Evolutionary conservation across 768 basidiomycete species (phyloP), one percentile per base, ranked within the genome.

Genomic region (Hericium erinaceus): DNA sequence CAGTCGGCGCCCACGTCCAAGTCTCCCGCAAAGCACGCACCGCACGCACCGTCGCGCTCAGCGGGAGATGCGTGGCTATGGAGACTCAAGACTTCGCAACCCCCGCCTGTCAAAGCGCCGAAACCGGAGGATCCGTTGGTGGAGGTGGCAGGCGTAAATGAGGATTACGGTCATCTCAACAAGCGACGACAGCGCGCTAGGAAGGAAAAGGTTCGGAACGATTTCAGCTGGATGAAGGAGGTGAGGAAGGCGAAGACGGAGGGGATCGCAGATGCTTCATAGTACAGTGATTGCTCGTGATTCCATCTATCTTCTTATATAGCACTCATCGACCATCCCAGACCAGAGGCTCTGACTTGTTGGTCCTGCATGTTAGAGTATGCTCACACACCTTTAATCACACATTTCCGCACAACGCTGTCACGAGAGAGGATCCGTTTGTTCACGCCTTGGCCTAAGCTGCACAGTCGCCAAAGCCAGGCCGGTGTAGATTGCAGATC

Each of bases 131-230:
- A 39, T 22, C 48, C 58, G 2, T 67, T 74, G 48, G 75, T 76
- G 9, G 55, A 54, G 38, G 75, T 77, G 51, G 74, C 81, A 11
- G 81, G 77, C 5, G 71, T 75, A 5, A 77, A 74, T 4, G 73
- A 73, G 51, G 83, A 87, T 61, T 75, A 74, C 66, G 72, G 75
- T 7, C 83, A 86, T 66, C 68, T 87, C 57, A 87, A 77, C 68
- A 78, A 72, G 62, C 72, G 82, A 56, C 70, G 84, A 61, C 76
- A 74, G 58, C 68, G 74, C 15, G 74, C 77, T 22, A 67, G 85
- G 57, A 66, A 69, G 50, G 70, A 60, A 56, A 80, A 79, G 65
- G 73, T 85, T 3, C 64, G 68, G 57, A 67, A 67, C 52, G 78
- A 80, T 40, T 65, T 80, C 18, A 62, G 59, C 58, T 71, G 69